Percentiles rank a stretch among this genome's conserved stretches.
phyloP scores from a whole-genome alignment of 2,329 filamentous ascomycete species.

The Phialophora expanda region DNA sequence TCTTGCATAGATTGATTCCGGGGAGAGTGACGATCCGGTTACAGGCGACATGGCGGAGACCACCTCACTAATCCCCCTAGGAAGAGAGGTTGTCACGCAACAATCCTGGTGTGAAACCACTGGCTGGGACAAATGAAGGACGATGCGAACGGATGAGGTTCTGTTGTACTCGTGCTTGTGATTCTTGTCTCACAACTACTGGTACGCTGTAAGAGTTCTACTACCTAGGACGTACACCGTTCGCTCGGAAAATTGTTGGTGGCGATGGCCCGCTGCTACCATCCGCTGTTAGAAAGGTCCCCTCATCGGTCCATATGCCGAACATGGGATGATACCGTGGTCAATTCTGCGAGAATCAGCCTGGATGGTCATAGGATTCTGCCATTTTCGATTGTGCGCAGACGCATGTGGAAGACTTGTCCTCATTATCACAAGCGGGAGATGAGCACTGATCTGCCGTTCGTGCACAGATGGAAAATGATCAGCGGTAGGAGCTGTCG shows the following conservation, averaged over 20 bases:
- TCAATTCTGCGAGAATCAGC: not conserved
- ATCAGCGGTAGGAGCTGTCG: conserved; percentile 15
- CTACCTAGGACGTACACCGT: not conserved
- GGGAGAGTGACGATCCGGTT: not conserved
- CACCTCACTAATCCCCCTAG: not conserved
- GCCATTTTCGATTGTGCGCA: not conserved
- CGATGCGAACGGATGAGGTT: not conserved
- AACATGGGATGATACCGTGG: not conserved
- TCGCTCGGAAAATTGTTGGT: not conserved
- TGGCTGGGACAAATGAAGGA: not conserved
- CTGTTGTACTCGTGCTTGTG: not conserved
- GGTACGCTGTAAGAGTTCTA: not conserved
- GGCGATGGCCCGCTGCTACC: not conserved
- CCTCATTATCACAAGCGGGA: conserved; percentile 8
- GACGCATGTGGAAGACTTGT: not conserved
- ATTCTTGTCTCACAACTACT: not conserved
- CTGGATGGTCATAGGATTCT: not conserved
- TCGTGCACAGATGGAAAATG: conserved; percentile 10
- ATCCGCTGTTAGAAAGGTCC: not conserved
- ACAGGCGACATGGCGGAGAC: not conserved
- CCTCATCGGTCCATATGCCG: no score
- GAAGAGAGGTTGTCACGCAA: not conserved
- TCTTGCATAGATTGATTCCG: not conserved
- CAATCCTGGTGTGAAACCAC: not conserved
- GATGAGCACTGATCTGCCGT: conserved; percentile 14